These are phyloP conservation scores for Acmispon strigosus DNA, from an alignment of 306 rosid species.

Conservation along the genomic window DNA sequence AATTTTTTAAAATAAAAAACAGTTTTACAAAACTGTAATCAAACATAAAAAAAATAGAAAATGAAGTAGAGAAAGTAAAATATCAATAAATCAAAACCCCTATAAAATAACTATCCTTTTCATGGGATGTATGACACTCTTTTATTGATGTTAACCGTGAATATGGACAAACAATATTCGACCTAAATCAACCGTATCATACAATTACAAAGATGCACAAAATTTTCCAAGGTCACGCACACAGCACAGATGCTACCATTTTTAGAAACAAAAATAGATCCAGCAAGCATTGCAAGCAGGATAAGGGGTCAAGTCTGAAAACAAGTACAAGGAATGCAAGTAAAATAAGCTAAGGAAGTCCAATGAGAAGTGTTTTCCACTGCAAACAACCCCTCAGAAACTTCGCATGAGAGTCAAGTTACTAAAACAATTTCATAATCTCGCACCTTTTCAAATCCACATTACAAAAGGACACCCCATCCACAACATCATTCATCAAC, in stretches of 20 bases:
- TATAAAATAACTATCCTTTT: no score
- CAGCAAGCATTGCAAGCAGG: background rate
- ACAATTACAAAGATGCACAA: background rate
- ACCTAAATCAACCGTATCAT: background rate
- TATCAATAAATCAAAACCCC: no score
- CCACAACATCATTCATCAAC: conserved; percentile 4
- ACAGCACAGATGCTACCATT: background rate
- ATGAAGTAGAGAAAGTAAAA: no score
- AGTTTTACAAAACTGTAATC: no score
- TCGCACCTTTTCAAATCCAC: conserved; percentile 5
- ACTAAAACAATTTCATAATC: conserved; percentile 13
- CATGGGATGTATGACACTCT: no score
- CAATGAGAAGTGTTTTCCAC: conserved; percentile 51
- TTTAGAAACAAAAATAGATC: background rate
- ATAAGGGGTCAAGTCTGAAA: background rate
- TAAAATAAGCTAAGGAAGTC: conserved; percentile 20
- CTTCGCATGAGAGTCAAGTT: conserved; percentile 70
- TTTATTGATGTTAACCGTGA: no score
- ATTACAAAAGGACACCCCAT: conserved; percentile 20
- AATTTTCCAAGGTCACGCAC: background rate
- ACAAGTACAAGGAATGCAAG: conserved; percentile 9
- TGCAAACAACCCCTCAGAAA: conserved; percentile 46
- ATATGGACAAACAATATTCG: background rate
- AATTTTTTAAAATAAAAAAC: no score
- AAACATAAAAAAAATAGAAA: no score